Percentiles rank a stretch among this genome's conserved stretches.
Evolutionary conservation across 148 eudicot species (phyloP).

Genomic region (Rhododendron molle): DNA sequence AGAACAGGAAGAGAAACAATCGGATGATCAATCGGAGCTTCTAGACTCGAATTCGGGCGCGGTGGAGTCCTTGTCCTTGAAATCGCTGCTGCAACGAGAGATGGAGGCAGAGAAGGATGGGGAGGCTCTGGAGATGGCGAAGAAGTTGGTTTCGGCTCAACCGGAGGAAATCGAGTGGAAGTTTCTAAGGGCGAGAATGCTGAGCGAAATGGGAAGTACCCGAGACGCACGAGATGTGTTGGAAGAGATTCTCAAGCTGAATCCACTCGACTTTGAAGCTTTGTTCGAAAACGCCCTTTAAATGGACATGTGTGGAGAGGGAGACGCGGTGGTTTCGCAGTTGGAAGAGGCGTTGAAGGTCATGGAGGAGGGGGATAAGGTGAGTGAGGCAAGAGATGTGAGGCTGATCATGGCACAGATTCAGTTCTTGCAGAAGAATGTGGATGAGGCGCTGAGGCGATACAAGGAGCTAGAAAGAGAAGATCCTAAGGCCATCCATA

Average conservation of each 20-base stretch:
- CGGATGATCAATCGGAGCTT: constrained; percentile 20
- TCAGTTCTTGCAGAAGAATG: constrained; percentile 60
- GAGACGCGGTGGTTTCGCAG: constrained; percentile 38
- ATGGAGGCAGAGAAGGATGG: constrained; percentile 61
- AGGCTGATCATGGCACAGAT: constrained; percentile 70
- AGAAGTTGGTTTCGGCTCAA: constrained; percentile 46
- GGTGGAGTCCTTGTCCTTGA: constrained; percentile 30
- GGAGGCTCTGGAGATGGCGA: constrained; percentile 45
- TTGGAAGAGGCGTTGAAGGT: constrained; percentile 54
- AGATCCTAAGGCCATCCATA: too few species aligned
- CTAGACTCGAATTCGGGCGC: constrained; percentile 37
- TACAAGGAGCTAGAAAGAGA: constrained; percentile 57
- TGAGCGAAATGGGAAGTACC: constrained; percentile 50
- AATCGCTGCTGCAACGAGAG: constrained; percentile 31
- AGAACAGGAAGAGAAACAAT: constrained; percentile 12
- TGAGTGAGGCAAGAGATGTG: constrained; percentile 64
- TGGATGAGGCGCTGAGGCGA: constrained; percentile 57
- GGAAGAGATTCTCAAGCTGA: constrained; percentile 40
- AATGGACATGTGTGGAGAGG: constrained; percentile 68
- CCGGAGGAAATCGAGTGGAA: constrained; percentile 54
- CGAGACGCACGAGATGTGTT: constrained; percentile 45
- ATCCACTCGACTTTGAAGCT: constrained; percentile 55
- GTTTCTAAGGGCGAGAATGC: constrained; percentile 44
- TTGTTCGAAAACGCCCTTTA: constrained; percentile 64
- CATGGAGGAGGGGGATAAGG: constrained; percentile 45